Conservation (phyloP, 2,329 filamentous ascomycete species). For the Didymella pinodella region DNA sequence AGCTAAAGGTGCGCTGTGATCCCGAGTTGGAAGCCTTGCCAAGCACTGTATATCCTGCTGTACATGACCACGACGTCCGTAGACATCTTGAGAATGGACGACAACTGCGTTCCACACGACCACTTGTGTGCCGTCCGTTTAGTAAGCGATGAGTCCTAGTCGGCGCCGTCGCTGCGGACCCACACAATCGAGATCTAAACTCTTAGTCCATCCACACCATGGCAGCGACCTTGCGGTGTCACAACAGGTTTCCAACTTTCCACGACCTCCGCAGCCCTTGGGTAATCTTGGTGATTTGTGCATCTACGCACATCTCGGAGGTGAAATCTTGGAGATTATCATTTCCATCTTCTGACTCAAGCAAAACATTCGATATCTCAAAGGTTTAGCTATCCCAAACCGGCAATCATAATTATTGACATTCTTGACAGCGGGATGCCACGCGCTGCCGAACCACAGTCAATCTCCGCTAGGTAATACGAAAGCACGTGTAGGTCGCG, state of each 20-base stretch:
- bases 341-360: constrained; percentile 7
- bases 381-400: constrained; percentile 11
- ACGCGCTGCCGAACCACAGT: constrained; percentile 19
- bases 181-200: constrained; percentile 20
- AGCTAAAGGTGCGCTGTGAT: constrained; percentile 27
- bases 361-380: constrained; percentile 4
- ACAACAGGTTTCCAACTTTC: constrained; percentile 13
- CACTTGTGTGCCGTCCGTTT: constrained; percentile 17
- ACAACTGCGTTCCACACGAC: constrained; percentile 23
- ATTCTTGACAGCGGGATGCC: constrained; percentile 24
- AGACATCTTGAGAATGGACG: constrained; percentile 6
- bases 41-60: constrained; percentile 13
- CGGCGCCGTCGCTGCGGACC: constrained; percentile 19
- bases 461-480: constrained; percentile 1
- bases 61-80: constrained; percentile 13
- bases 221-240: constrained; percentile 10
- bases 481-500: constrained; percentile 13
- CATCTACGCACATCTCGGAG: constrained; percentile 1
- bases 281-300: not conserved
- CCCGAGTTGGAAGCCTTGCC: constrained; percentile 16
- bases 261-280: constrained; percentile 6
- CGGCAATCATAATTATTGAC: constrained; percentile 9
- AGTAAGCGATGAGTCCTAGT: constrained; percentile 19
- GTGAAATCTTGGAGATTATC: not conserved
- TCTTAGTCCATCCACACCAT: constrained; percentile 3